Percentiles rank a stretch among this genome's conserved stretches.
phyloP scores from a whole-genome alignment of 2,329 filamentous ascomycete species.

The Fusarium cicatricum region DNA sequence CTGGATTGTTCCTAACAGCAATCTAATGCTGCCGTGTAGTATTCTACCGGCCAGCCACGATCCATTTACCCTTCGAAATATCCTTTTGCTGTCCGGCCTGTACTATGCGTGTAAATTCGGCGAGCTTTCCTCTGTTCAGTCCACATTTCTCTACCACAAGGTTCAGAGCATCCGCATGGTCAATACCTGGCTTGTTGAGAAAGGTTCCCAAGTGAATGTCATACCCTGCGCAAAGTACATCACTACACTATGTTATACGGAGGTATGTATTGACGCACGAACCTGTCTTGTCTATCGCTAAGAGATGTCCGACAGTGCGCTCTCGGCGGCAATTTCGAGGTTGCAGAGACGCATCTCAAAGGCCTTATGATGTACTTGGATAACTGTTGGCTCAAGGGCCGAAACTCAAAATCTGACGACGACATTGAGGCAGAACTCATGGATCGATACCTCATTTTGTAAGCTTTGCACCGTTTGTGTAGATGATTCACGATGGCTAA shows the following conservation, averaged over 20 bases:
- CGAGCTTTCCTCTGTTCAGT: conserved; percentile 2
- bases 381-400: background rate
- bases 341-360: background rate
- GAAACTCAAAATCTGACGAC: background rate
- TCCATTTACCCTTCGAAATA: conserved; percentile 11
- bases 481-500: background rate
- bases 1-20: too few species aligned
- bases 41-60: conserved; percentile 1
- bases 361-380: background rate
- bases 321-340: background rate
- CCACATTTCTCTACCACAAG: conserved; percentile 12
- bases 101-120: conserved; percentile 16
- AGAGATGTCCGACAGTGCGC: background rate
- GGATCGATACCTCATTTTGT: background rate
- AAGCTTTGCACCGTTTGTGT: background rate
- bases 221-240: background rate
- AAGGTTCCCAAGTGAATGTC: background rate
- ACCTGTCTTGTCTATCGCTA: too few species aligned
- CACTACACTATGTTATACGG: background rate
- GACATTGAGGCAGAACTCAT: background rate
- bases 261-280: background rate
- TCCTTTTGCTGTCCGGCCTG: conserved; percentile 12
- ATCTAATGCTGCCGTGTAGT: background rate
- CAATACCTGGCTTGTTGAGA: conserved; percentile 3
- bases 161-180: conserved; percentile 14